phyloP scores from a whole-genome alignment of 2,329 filamentous ascomycete species.

The Tolypocladium album region DNA sequence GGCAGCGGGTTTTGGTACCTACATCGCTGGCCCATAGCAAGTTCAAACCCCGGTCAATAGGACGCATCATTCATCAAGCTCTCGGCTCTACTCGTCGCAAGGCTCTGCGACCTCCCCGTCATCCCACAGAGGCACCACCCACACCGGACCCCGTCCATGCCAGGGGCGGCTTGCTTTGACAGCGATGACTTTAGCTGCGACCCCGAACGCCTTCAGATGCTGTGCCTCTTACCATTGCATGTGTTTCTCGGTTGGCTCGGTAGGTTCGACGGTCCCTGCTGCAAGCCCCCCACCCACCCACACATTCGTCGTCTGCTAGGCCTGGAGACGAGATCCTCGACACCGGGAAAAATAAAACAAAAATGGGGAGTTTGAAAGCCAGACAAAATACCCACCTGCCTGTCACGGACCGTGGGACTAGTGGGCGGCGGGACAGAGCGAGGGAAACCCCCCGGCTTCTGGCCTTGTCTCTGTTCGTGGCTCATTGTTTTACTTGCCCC shows the following conservation, averaged over 20 bases:
- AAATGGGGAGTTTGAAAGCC: neutral
- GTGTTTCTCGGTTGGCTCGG: neutral
- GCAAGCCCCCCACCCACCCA: neutral
- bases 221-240: neutral
- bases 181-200: neutral
- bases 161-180: neutral
- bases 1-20: no score
- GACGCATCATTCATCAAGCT: neutral
- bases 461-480: neutral
- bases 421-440: neutral
- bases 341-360: neutral
- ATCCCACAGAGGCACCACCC: neutral
- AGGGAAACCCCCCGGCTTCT: neutral
- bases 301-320: neutral
- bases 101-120: neutral
- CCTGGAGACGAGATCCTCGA: neutral
- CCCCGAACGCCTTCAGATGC: neutral
- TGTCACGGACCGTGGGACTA: neutral
- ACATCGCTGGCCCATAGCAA: neutral
- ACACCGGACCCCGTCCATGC: neutral
- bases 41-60: neutral
- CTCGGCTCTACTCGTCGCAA: neutral
- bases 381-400: neutral
- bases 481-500: neutral
- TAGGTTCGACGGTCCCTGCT: neutral